phyloP scores from a whole-genome alignment of 495 filamentous ascomycete species.

The Aspergillus cavernicola region DNA sequence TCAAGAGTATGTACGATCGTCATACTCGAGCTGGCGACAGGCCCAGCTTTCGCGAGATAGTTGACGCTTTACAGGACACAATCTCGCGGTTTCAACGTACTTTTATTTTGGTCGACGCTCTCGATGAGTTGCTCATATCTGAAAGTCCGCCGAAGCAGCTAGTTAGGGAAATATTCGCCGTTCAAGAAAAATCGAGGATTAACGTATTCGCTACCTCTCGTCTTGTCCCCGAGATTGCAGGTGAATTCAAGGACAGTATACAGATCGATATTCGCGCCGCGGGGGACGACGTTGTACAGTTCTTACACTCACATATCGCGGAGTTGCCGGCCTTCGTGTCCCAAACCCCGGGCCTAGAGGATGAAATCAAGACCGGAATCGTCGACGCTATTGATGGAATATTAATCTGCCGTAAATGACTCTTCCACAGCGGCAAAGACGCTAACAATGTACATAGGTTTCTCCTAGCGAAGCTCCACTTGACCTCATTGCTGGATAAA shows the following conservation, averaged over 20 bases:
- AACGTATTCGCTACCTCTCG: slow-evolving; percentile 32
- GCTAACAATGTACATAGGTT: slow-evolving; percentile 26
- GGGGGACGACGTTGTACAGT: slow-evolving; percentile 29
- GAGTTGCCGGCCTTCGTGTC: slow-evolving; percentile 22
- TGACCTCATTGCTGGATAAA: slow-evolving; percentile 33
- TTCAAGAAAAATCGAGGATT: slow-evolving; percentile 22
- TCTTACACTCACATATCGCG: slow-evolving; percentile 28
- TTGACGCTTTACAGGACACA: slow-evolving; percentile 16
- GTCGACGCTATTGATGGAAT: slow-evolving; percentile 24
- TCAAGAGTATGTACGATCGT: slow-evolving; percentile 4
- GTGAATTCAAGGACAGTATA: slow-evolving; percentile 20
- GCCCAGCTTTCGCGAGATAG: slow-evolving; percentile 25
- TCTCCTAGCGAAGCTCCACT: slow-evolving; percentile 36
- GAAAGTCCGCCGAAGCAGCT: slow-evolving; percentile 26
- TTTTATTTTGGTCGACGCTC: slow-evolving; percentile 45
- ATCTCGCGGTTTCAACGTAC: slow-evolving; percentile 18
- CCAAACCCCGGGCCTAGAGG: slow-evolving; percentile 16
- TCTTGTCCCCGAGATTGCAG: slow-evolving; percentile 24
- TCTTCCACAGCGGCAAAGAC: not conserved
- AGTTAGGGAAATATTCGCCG: slow-evolving; percentile 24
- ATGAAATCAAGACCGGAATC: slow-evolving; percentile 20
- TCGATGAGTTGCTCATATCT: slow-evolving; percentile 36
- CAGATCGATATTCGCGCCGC: slow-evolving; percentile 27
- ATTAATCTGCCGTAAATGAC: slow-evolving; percentile 9
- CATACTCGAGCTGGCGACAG: slow-evolving; percentile 3